phyloP scores from a whole-genome alignment of 352 stramenopile genomes.

The Paralagenidium karlingii region DNA sequence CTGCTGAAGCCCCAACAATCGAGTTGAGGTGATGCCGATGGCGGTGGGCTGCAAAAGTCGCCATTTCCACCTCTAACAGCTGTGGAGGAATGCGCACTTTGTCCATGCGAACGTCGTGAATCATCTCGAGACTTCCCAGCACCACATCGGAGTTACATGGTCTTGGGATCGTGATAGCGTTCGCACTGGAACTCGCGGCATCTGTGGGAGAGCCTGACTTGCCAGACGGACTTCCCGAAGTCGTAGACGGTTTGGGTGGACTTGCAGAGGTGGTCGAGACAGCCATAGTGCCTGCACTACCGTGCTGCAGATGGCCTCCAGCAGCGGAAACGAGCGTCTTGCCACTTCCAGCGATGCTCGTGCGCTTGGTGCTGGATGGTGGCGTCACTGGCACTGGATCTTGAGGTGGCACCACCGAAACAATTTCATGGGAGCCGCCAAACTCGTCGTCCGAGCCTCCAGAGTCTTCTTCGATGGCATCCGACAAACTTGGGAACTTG shows the following conservation, averaged over 20 bases:
- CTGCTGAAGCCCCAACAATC: background rate
- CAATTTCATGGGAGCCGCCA: too few relatives aligned
- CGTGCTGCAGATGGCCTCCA: too few relatives aligned
- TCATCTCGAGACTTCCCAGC: slow-evolving; percentile 28
- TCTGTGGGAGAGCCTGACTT: slow-evolving; percentile 5
- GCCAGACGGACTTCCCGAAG: slow-evolving; percentile 1
- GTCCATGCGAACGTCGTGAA: slow-evolving; percentile 32
- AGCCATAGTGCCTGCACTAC: too few relatives aligned
- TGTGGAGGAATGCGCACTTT: slow-evolving; percentile 15
- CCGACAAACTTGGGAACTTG: too few relatives aligned
- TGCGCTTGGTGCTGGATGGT: slow-evolving; percentile 8
- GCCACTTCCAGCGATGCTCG: too few relatives aligned
- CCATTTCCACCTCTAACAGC: background rate
- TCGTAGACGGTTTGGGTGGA: background rate
- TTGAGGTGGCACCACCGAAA: too few relatives aligned
- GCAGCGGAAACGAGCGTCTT: too few relatives aligned
- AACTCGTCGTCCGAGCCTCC: too few relatives aligned
- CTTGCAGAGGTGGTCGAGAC: slow-evolving; percentile 8
- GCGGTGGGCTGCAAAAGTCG: slow-evolving; percentile 8
- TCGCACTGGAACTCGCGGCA: slow-evolving; percentile 2
- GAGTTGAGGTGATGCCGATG: slow-evolving; percentile 7
- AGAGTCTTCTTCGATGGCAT: too few relatives aligned
- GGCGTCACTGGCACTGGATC: slow-evolving; percentile 6
- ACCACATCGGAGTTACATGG: slow-evolving; percentile 43
- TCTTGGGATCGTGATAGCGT: slow-evolving; percentile 19